Evolutionary conservation across 768 basidiomycete genomes (phyloP).

Genomic region (Amylocystis lapponica): DNA sequence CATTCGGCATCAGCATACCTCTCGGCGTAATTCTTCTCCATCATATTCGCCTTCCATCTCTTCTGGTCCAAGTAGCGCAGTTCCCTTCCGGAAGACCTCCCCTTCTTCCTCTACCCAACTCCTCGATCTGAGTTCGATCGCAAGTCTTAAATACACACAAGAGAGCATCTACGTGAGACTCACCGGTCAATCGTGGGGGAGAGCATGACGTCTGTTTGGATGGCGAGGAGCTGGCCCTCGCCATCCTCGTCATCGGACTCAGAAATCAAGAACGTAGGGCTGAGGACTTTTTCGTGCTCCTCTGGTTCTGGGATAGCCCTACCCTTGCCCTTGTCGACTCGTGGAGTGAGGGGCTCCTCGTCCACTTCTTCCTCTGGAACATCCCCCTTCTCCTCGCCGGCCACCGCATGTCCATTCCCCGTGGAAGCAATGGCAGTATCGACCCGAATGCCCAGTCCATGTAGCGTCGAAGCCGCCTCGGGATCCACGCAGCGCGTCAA

Average conservation of each 20-base stretch:
- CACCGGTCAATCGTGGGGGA: constrained; percentile 46
- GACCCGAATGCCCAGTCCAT: constrained; percentile 12
- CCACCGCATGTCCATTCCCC: constrained; percentile 4
- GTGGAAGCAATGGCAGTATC: constrained; percentile 6
- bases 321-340: constrained; percentile 74
- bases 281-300: constrained; percentile 64
- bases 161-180: constrained; percentile 22
- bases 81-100: constrained; percentile 92
- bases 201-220: constrained; percentile 12
- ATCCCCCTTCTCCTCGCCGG: too few relatives aligned
- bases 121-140: constrained; percentile 46
- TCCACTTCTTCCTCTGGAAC: constrained; percentile 19
- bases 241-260: constrained; percentile 45
- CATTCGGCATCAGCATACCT: constrained; percentile 38
- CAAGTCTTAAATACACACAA: not conserved
- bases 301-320: constrained; percentile 65
- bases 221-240: constrained; percentile 23
- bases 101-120: constrained; percentile 93
- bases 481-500: constrained; percentile 36
- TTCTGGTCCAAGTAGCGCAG: constrained; percentile 69
- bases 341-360: constrained; percentile 47
- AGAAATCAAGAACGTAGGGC: constrained; percentile 38
- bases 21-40: constrained; percentile 81
- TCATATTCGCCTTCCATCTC: constrained; percentile 89
- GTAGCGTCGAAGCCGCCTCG: constrained; percentile 5